Evolutionary conservation across 345 rosid genomes (phyloP).

Genomic region (Gossypium stocksii): DNA sequence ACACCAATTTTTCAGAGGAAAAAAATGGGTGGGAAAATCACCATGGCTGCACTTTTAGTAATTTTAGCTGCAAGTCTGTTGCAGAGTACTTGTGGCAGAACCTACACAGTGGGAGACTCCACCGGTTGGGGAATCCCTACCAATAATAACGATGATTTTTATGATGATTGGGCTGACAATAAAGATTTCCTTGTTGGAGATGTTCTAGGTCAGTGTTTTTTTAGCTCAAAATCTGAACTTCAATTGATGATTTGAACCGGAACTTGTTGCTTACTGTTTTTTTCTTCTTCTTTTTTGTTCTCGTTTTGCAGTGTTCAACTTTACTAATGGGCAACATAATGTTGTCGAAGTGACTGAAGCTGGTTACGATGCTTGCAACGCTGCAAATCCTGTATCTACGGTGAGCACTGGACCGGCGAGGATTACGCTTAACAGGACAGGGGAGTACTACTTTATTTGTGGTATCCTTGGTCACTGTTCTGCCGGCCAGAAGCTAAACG

Average conservation of each 20-base stretch:
- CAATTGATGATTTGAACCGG: no score
- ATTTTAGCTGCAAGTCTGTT: not conserved
- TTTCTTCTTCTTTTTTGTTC: not conserved
- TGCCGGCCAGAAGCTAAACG: constrained; percentile 24
- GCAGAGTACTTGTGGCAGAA: constrained; percentile 16
- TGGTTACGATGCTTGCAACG: constrained; percentile 26
- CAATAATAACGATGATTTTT: not conserved
- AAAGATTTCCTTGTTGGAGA: constrained; percentile 34
- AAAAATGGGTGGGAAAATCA: not conserved
- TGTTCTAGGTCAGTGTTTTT: constrained; percentile 25
- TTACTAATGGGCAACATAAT: constrained; percentile 23
- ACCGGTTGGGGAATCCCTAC: constrained; percentile 29
- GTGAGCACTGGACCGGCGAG: constrained; percentile 20
- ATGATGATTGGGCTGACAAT: constrained; percentile 31
- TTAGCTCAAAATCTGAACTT: not conserved
- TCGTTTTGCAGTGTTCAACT: constrained; percentile 28
- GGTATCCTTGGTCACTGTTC: constrained; percentile 25
- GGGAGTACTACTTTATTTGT: constrained; percentile 36
- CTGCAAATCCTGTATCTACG: constrained; percentile 5
- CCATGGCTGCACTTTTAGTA: not conserved
- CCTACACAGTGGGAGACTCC: constrained; percentile 30
- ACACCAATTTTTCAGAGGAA: not conserved
- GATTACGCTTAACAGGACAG: constrained; percentile 22
- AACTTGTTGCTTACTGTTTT: not conserved
- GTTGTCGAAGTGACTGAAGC: constrained; percentile 32